These are phyloP conservation scores for Parathielavia hyrcaniae DNA, from an alignment of 495 filamentous ascomycete genomes.

Conservation along the genomic window DNA sequence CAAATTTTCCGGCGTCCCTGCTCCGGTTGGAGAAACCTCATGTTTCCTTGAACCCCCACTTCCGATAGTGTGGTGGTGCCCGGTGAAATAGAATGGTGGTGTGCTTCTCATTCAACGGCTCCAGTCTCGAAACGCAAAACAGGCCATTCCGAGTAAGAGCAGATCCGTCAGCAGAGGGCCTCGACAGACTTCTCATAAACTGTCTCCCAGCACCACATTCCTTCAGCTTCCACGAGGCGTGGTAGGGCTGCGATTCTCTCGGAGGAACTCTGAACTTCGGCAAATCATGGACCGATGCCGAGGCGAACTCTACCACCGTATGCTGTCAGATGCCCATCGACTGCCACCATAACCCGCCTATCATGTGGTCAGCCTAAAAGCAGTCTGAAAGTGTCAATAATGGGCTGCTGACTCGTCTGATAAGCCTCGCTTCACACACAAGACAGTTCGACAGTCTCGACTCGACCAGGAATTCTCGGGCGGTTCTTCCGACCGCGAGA, in stretches of 20 bases:
- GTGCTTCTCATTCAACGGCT: background rate
- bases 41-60: constrained; percentile 5
- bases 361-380: too few species aligned
- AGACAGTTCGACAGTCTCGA: too few species aligned
- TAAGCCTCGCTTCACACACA: too few species aligned
- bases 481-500: too few species aligned
- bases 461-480: too few species aligned
- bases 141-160: background rate
- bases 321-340: too few species aligned
- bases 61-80: background rate
- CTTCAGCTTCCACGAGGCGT: background rate
- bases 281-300: too few species aligned
- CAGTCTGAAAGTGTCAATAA: too few species aligned
- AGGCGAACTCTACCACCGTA: too few species aligned
- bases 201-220: background rate
- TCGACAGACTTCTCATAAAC: background rate
- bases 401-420: too few species aligned
- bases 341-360: too few species aligned
- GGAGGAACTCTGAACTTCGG: too few species aligned
- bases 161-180: background rate
- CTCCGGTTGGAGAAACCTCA: background rate
- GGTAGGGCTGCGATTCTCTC: background rate
- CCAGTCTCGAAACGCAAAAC: constrained; percentile 1
- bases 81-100: background rate
- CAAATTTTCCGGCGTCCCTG: constrained; percentile 6